Base-by-base conservation (phyloP, 192 early-diverging fungal species). In the Gryganskiella cystojenkinii region DNA sequence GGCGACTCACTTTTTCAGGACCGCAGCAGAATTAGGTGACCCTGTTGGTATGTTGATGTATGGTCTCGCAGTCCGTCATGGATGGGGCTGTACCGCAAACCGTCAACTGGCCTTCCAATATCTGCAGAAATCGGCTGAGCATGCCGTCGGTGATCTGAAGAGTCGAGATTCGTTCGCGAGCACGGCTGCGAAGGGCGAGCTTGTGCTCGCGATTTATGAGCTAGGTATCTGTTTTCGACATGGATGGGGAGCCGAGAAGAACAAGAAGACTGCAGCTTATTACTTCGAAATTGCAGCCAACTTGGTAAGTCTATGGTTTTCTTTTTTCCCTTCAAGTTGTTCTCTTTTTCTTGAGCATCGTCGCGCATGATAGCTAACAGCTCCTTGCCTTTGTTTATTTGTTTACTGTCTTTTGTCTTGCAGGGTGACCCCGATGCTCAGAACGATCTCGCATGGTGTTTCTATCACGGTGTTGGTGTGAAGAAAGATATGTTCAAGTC, bases 221-320 rank as follows among this genome's bases (percentile, higher is more conserved):
- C 82, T 94, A 2, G 93, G 92, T 0, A 83, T 91, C 68, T 91
- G 90, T 72, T 94, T 91, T 64, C 86, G 89, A 47, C 92, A 94
- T 78, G 93, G 92, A 30, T 92, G 92, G 92, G 93, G 93, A 44
- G 91, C 89, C n/a, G 85, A 87, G 25, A 91, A 90, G 52, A 89
- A 89, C 70, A 89, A 89, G 46, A 82, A 69, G 52, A 68, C 74
- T 37, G 74, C 74, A 3, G 74, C 74, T 0, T 78, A 92, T 37
- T 78, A 78, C 55, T 78, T 69, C 51, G 74, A 69, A 33, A 78
- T 69, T 33, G 74, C 74, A 22, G 89, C 92, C 8, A 87, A 92
- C 53, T 70, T 92, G 47, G 81, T 83, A 83, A 52, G 70, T 59
- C 15, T 4, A 43, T 4, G 2, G 6, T 56, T 49, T 3, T 19